phyloP scores from a whole-genome alignment of 2,329 filamentous ascomycete genomes.

The Sporothrix pallida region DNA sequence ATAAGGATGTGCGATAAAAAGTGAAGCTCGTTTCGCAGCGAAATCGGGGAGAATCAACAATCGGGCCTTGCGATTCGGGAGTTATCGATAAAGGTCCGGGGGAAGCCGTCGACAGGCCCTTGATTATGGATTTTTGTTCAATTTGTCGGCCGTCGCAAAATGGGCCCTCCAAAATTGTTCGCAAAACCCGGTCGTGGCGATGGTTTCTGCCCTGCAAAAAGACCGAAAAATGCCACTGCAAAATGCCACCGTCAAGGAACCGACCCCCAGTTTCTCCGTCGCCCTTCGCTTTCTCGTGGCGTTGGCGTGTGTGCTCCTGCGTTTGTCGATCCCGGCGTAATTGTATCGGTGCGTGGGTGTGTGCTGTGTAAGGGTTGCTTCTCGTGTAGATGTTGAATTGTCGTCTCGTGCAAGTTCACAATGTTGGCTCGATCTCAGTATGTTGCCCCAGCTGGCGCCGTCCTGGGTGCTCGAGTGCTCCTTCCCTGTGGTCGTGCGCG shows the following conservation, averaged over 20 bases:
- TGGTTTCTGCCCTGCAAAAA: slow-evolving; percentile 10
- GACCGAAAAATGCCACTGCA: background rate
- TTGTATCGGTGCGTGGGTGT: background rate
- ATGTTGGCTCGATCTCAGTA: background rate
- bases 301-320: background rate
- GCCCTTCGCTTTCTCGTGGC: background rate
- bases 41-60: background rate
- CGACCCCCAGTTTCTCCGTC: background rate
- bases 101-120: background rate
- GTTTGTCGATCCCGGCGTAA: slow-evolving; percentile 3
- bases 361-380: background rate
- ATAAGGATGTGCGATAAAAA: background rate
- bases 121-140: no score
- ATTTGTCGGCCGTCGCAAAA: background rate
- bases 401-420: slow-evolving; percentile 12
- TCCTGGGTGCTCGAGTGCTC: background rate
- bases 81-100: background rate
- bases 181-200: background rate
- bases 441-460: slow-evolving; percentile 19
- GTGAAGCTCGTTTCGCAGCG: background rate
- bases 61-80: background rate
- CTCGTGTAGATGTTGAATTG: background rate
- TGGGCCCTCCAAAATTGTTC: background rate
- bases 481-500: slow-evolving; percentile 2
- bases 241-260: background rate